A percentile compares a stretch with the other conserved stretches of the same genome.
Evolutionary conservation across 176 grass and related monocot genomes (phyloP).

Genomic region (Carex scoparia): DNA sequence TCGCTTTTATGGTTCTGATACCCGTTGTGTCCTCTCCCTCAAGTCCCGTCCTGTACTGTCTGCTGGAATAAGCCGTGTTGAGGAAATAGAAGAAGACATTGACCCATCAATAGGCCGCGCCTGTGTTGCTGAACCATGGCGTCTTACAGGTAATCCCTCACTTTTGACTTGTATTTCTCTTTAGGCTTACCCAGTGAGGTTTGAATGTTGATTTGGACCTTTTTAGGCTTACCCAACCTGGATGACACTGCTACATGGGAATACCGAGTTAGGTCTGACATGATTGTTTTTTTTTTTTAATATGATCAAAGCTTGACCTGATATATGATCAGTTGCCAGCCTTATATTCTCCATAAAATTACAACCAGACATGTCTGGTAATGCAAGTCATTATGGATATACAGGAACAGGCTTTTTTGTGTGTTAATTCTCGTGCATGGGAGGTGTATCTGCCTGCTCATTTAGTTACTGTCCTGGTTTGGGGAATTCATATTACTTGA

Average conservation of each 20-base stretch:
- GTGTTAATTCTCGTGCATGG: not conserved
- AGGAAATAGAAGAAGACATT: constrained; percentile 77
- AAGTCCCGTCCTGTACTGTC: constrained; percentile 58
- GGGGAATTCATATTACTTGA: no score
- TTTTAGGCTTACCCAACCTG: not conserved
- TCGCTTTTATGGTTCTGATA: constrained; percentile 53
- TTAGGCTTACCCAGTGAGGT: not conserved
- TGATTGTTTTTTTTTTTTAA: not conserved
- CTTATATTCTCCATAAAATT: not conserved
- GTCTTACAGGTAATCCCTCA: constrained; percentile 35
- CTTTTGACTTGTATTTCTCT: not conserved
- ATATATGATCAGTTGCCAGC: not conserved
- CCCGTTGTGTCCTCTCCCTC: constrained; percentile 67
- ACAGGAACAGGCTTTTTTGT: not conserved
- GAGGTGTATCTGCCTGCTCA: not conserved
- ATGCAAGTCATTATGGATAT: not conserved
- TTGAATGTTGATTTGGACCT: not conserved
- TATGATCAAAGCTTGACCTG: not conserved
- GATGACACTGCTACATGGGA: not conserved
- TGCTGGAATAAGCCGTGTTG: constrained; percentile 72
- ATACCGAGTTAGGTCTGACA: not conserved
- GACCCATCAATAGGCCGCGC: constrained; percentile 57
- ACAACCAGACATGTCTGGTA: not conserved
- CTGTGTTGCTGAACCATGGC: constrained; percentile 49
- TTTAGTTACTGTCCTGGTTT: not conserved